A percentile compares a stretch with the other conserved stretches of the same genome.
Evolutionary conservation across 495 filamentous ascomycete genomes (phyloP).

Genomic region (Aspergillus saccharolyticus): DNA sequence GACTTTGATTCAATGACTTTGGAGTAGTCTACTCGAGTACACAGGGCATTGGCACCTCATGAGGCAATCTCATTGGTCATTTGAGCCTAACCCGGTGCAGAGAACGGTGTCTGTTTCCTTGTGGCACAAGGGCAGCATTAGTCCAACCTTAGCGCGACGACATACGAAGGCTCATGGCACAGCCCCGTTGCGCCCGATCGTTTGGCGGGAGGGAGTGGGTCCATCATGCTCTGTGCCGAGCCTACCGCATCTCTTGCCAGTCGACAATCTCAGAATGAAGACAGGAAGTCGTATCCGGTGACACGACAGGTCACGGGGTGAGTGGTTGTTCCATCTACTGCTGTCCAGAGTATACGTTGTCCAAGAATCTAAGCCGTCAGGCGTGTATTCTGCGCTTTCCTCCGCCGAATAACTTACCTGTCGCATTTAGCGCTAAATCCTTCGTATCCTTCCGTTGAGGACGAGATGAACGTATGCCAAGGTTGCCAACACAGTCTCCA

Average conservation of each 20-base stretch:
- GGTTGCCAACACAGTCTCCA: neutral
- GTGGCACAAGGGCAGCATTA: neutral
- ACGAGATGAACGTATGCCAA: neutral
- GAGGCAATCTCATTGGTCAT: neutral
- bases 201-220: neutral
- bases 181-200: conserved; percentile 8
- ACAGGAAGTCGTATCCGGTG: neutral
- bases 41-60: too few species aligned
- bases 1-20: neutral
- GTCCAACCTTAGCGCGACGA: conserved; percentile 1
- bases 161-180: conserved; percentile 1
- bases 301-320: neutral
- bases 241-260: neutral
- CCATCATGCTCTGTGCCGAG: neutral
- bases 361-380: neutral
- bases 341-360: neutral
- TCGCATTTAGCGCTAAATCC: neutral
- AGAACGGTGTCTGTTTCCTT: neutral
- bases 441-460: neutral
- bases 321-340: neutral
- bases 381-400: neutral
- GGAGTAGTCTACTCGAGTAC: too few species aligned
- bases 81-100: neutral
- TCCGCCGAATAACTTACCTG: neutral
- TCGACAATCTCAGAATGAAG: neutral